Percentiles rank a stretch among this genome's conserved stretches.
phyloP scores from a whole-genome alignment of 441 rosid species.

The Bocquillonia castaneifolia region DNA sequence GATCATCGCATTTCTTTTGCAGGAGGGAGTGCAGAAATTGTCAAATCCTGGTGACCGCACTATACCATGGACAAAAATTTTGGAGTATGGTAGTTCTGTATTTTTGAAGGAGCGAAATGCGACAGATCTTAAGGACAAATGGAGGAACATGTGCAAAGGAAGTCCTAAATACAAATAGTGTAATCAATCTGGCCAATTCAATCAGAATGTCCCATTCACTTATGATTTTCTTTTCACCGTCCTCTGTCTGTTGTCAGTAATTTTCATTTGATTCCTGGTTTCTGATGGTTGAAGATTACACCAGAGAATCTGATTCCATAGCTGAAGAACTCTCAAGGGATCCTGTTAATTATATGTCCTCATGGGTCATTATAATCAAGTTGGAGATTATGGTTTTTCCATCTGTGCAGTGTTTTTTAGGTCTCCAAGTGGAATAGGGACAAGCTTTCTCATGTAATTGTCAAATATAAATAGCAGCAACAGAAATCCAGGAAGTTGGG shows the following conservation, averaged over 20 bases:
- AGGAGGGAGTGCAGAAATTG: conserved; percentile 44
- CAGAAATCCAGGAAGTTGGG: neutral
- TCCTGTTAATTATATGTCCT: neutral
- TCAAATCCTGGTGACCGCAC: conserved; percentile 15
- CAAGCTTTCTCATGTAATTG: neutral
- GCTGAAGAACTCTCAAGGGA: neutral
- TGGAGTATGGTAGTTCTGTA: conserved; percentile 39
- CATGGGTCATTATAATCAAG: neutral
- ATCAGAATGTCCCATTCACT: neutral
- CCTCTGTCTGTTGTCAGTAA: neutral
- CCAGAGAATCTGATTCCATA: neutral
- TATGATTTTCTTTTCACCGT: neutral
- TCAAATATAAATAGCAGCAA: neutral
- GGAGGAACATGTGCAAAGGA: conserved; percentile 43
- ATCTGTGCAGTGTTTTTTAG: too few species aligned
- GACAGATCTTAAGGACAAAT: conserved; percentile 44
- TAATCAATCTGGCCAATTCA: conserved; percentile 12
- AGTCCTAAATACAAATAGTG: conserved; percentile 27
- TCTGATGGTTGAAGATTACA: neutral
- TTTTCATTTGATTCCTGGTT: neutral
- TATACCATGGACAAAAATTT: conserved; percentile 42
- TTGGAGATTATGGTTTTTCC: neutral
- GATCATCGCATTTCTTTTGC: conserved; percentile 6
- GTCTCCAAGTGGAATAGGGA: neutral
- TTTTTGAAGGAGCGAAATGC: conserved; percentile 30